Base-by-base conservation (phyloP, 2,329 filamentous ascomycete species). In the Fragosphaeria purpurea region DNA sequence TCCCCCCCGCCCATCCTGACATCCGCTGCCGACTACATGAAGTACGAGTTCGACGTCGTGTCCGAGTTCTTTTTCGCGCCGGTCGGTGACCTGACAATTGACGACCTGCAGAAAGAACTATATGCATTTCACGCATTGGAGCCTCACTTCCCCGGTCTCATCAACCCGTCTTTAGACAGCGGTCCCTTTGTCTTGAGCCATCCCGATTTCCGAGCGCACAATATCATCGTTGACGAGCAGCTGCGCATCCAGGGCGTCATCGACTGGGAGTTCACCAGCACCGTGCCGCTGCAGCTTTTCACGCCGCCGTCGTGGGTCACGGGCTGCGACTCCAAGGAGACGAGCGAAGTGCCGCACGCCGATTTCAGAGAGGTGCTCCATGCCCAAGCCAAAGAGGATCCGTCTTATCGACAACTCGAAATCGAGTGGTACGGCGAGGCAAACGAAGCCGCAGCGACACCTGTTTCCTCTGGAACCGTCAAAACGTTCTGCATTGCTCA, bases 201-300 rank as follows among this genome's bases (percentile, higher is more conserved):
- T 40, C 37, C 47, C 30, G 58, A 63, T 41, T 43, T 63, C 4
- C 48, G 55, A 13, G 40, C 50, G 12, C 41, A 44, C 33, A 61
- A 61, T 49, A 61, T 59, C 31, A 55, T 62, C n/a, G 59, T 62
- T 10, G 57, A 62, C 38, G 46, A 59, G 1, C 31, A 56, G 6
- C 32, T 61, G 6, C 45, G 46, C 2, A 61, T 63, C 31, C 50
- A 50, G 37, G 54, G 55, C 22, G 56, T 62, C 7, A 58, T 61
- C 42, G 61, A 61, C 50, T 62, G 59, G 61, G 60, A 62, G 50
- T 63, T 57, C 33, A n/a, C 58, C 30, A 42, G 42, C 37, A 53
- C 48, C 5, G 43, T 55, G 22, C 53, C 53, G n/a, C 53, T 38
- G 13, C 48, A 44, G 43, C 44, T 53, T 32, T 55, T 55, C 37